A percentile compares a stretch with the other conserved stretches of the same genome.
phyloP scores from a whole-genome alignment of 2,329 filamentous ascomycete species.

The Xylariaceae sp. region DNA sequence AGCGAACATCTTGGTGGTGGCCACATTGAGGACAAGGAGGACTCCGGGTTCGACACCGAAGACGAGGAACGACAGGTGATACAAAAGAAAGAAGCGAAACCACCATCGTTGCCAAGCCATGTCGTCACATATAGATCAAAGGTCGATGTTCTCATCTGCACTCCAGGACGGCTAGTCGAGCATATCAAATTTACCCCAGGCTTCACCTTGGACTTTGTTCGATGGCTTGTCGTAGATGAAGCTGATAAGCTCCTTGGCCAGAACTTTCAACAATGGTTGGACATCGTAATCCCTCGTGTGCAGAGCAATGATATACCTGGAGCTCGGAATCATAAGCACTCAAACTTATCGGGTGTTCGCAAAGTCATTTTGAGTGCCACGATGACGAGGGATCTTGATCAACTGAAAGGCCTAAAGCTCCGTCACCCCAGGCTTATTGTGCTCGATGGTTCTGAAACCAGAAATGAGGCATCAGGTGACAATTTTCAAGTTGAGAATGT shows the following conservation, averaged over 20 bases:
- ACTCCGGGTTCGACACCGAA: constrained; percentile 34
- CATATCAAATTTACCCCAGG: constrained; percentile 82
- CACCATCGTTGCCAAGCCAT: constrained; percentile 53
- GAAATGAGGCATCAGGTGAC: constrained; percentile 34
- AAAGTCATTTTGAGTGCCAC: constrained; percentile 91
- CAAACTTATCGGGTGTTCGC: constrained; percentile 55
- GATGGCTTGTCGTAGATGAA: constrained; percentile 91
- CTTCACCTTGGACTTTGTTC: constrained; percentile 73
- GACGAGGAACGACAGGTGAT: constrained; percentile 30
- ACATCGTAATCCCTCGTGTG: constrained; percentile 64
- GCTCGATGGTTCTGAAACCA: constrained; percentile 55
- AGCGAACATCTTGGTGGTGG: constrained; percentile 35
- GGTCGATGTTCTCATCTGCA: constrained; percentile 86
- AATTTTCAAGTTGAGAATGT: constrained; percentile 45
- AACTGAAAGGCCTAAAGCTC: constrained; percentile 71
- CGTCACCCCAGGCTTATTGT: constrained; percentile 72
- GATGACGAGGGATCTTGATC: constrained; percentile 81
- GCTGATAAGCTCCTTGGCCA: constrained; percentile 89
- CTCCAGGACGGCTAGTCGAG: constrained; percentile 87
- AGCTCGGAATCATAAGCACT: constrained; percentile 52
- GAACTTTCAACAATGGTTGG: constrained; percentile 89
- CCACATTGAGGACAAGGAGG: constrained; percentile 32
- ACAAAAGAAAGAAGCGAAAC: constrained; percentile 27
- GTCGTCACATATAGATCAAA: constrained; percentile 66
- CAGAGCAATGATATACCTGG: constrained; percentile 46